Evolutionary conservation across 106 monocot genomes (phyloP), one percentile per base, ranked within the genome.

Genomic region (Hemerocallis citrina): DNA sequence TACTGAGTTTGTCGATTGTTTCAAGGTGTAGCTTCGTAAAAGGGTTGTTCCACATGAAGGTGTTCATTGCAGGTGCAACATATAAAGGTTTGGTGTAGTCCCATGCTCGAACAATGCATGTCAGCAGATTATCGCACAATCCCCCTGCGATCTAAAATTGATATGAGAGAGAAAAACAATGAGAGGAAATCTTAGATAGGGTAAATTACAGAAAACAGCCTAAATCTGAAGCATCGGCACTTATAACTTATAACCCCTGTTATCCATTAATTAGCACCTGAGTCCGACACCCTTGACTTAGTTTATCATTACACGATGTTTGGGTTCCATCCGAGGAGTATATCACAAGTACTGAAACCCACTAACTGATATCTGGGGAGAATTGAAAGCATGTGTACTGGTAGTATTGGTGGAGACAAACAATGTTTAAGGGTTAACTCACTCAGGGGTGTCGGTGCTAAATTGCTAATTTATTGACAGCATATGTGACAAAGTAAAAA

Each of bases 21-120:
- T 72, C 71, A 23, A 98, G 62, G 43, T 98, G 96, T 5, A 65
- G 76, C 38, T 77, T 69, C 6, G 91, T 91, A 36, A 98, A 88
- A 43, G 91, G 84, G 54, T 91, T 98, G 59, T 79, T 88, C 91
- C 91, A 98, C 96, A 98, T 98, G 47, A 91, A 82, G 19, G 96
- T 88, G 69, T 98, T 98, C 96, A 98, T 91, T 10, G 91, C 84
- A 14, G 96, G 96, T n/a, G 96, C 96, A 40, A 91, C 79, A 67
- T 68, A 91, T 1, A 98, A 13, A 42, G 91, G 91, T 65, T 92
- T 98, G 61, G 29, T 73, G 74, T 75, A 92, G 52, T 98, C 96
- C 96, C 96, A 98, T 11, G 96, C 96, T 55, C 96, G 68, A 6
- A 98, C 63, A 14, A 98, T 75, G 72, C 88, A 88, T 42, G 96